A percentile compares a stretch with the other conserved stretches of the same genome.
phyloP scores from a whole-genome alignment of 1,139 yeast species.

The Pneumocystis canis region DNA sequence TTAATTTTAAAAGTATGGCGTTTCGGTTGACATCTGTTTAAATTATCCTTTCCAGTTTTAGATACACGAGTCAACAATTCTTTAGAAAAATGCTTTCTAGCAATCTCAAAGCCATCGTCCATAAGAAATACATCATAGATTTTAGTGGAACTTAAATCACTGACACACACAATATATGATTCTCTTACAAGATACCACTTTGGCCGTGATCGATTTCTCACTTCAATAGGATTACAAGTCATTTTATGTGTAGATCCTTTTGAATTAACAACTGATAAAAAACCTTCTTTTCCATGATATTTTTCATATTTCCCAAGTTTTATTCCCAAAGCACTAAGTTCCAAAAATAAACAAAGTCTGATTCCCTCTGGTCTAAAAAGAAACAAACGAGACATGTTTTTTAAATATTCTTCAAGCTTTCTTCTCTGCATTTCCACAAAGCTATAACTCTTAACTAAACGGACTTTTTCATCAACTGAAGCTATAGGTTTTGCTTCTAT shows the following conservation, averaged over 20 bases:
- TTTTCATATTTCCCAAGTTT: constrained; percentile 70
- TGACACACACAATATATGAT: constrained; percentile 72
- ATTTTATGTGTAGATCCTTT: constrained; percentile 62
- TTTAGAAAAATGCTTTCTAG: constrained; percentile 16
- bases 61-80: constrained; percentile 17
- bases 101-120: constrained; percentile 51
- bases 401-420: constrained; percentile 47
- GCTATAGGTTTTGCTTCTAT: constrained; percentile 9
- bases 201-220: constrained; percentile 56
- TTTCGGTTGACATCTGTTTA: constrained; percentile 4
- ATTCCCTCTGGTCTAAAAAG: constrained; percentile 71
- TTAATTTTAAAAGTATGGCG: constrained; percentile 32
- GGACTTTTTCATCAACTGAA: constrained; percentile 8
- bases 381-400: constrained; percentile 37
- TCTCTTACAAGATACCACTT: constrained; percentile 85
- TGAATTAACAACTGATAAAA: constrained; percentile 60
- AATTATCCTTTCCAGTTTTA: constrained; percentile 13
- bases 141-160: constrained; percentile 71
- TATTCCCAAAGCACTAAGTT: constrained; percentile 75
- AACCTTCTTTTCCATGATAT: constrained; percentile 80
- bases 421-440: constrained; percentile 14
- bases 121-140: constrained; percentile 78
- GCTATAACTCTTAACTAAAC: constrained; percentile 2
- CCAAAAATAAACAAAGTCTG: constrained; percentile 69
- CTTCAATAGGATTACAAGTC: constrained; percentile 12